Evolutionary conservation across 139 green algal species (phyloP), one percentile per base, ranked within the genome.

Genomic region (Axilococcus clingmanii): DNA sequence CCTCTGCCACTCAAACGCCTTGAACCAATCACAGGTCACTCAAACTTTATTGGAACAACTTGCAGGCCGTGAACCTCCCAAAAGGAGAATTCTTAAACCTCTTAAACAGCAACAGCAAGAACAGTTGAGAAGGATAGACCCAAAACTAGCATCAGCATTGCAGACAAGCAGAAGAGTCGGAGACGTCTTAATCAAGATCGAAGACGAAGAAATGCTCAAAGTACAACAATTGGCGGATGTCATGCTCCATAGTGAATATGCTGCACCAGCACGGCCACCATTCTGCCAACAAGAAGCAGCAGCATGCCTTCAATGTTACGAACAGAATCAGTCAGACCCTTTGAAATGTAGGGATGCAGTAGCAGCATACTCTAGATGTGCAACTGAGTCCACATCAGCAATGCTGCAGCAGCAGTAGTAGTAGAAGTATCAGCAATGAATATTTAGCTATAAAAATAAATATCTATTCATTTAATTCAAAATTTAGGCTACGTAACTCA

Each of bases 131-230:
- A n/a, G n/a, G n/a, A n/a, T n/a, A n/a, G n/a, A n/a, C n/a, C n/a
- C n/a, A n/a, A n/a, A n/a, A n/a, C n/a, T n/a, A n/a, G n/a, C n/a
- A n/a, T n/a, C n/a, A n/a, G n/a, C n/a, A n/a, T n/a, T n/a, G n/a
- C n/a, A n/a, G n/a, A n/a, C n/a, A n/a, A 77, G 66, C 38, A 32
- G 32, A 17, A 48, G 55, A 4, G 59, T 77, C 14, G 70, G 70
- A 11, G 47, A 47, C 30, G 40, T 80, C 66, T 58, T 81, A 40
- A 61, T 81, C 4, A 71, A 69, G 46, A 24, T 35, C 3, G 74
- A 80, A 33, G 62, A 62, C 7, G 57, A 66, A 27, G 74, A 82
- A 47, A 17, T 75, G n/a, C 30, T 27, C 17, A 19, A 43, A 33
- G 56, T 80, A 7, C n/a, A 59, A 15, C 14, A 57, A 32, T 42